A percentile compares a stretch with the other conserved stretches of the same genome.
Evolutionary conservation across 768 basidiomycete genomes (phyloP).

Genomic region (Artomyces pyxidatus): DNA sequence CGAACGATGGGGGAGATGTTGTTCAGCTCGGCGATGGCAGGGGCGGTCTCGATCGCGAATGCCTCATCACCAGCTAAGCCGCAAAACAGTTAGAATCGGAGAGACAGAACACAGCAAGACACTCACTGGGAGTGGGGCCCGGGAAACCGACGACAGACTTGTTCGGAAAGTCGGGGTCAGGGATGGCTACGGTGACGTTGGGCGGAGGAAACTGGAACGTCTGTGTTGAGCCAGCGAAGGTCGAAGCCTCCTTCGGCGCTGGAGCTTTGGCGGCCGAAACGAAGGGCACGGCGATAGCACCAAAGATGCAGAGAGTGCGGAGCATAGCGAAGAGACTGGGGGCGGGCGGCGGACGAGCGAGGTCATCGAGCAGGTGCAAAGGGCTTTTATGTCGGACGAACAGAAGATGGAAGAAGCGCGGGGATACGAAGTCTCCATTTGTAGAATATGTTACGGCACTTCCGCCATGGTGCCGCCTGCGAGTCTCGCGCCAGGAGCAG

Average conservation of each 20-base stretch:
- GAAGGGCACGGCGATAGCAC: too few species aligned
- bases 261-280: background rate
- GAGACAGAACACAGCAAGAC: background rate
- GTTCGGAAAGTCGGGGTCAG: slow-evolving; percentile 32
- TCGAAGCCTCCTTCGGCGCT: slow-evolving; percentile 22
- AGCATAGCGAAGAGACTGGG: too few species aligned
- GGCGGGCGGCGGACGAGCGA: too few species aligned
- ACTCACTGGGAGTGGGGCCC: slow-evolving; percentile 41
- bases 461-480: too few species aligned
- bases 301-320: too few species aligned
- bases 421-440: too few species aligned
- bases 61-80: slow-evolving; percentile 23
- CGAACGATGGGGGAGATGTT: slow-evolving; percentile 35
- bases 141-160: slow-evolving; percentile 35
- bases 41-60: slow-evolving; percentile 25
- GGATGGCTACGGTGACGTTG: slow-evolving; percentile 25
- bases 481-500: too few species aligned
- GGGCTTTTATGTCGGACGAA: too few species aligned
- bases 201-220: slow-evolving; percentile 36
- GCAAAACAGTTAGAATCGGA: background rate
- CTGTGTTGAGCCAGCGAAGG: slow-evolving; percentile 35
- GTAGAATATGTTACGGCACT: too few species aligned
- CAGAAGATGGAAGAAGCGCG: too few species aligned
- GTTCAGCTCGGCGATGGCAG: slow-evolving; percentile 28
- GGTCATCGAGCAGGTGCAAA: too few species aligned